Evolutionary conservation across 495 filamentous ascomycete genomes (phyloP).

Genomic region (Schizothecium vesticola): DNA sequence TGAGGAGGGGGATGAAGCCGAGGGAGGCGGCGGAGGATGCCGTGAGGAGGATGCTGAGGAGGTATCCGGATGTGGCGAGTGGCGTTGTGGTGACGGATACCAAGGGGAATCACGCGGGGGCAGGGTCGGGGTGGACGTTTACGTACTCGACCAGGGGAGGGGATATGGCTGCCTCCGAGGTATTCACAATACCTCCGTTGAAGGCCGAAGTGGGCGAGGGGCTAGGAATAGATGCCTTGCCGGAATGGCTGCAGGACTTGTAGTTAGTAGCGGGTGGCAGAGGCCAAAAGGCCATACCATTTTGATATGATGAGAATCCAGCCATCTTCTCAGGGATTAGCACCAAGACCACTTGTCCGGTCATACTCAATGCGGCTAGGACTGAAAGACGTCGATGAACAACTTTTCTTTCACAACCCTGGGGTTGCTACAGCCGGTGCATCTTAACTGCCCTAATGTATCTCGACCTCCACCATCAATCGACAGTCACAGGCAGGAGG

Average conservation of each 20-base stretch:
- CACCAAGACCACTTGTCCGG: too few species aligned
- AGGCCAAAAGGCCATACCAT: too few species aligned
- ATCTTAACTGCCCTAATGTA: not conserved
- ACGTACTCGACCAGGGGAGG: slow-evolving; percentile 43
- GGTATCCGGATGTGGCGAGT: slow-evolving; percentile 38
- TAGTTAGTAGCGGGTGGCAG: not conserved
- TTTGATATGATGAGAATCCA: too few species aligned
- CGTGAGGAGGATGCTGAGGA: slow-evolving; percentile 39
- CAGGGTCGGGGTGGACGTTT: slow-evolving; percentile 44
- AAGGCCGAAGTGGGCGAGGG: not conserved
- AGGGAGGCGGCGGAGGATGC: slow-evolving; percentile 40
- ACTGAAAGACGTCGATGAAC: too few species aligned
- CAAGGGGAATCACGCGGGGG: slow-evolving; percentile 39
- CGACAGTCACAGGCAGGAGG: not conserved
- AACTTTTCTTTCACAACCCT: too few species aligned
- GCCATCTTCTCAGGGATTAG: too few species aligned
- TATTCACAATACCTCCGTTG: slow-evolving; percentile 35
- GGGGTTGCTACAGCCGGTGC: too few species aligned
- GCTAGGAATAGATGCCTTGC: not conserved
- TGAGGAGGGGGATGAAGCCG: slow-evolving; percentile 40
- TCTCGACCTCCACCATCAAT: not conserved
- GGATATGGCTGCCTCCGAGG: slow-evolving; percentile 35
- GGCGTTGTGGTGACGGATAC: slow-evolving; percentile 42
- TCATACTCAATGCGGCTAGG: too few species aligned
- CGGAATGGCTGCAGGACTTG: not conserved